Percentiles rank a stretch among this genome's conserved stretches.
These are phyloP conservation scores for Balamuthia mandrillaris DNA, from an alignment of 208 protist species.

Conservation along the genomic window DNA sequence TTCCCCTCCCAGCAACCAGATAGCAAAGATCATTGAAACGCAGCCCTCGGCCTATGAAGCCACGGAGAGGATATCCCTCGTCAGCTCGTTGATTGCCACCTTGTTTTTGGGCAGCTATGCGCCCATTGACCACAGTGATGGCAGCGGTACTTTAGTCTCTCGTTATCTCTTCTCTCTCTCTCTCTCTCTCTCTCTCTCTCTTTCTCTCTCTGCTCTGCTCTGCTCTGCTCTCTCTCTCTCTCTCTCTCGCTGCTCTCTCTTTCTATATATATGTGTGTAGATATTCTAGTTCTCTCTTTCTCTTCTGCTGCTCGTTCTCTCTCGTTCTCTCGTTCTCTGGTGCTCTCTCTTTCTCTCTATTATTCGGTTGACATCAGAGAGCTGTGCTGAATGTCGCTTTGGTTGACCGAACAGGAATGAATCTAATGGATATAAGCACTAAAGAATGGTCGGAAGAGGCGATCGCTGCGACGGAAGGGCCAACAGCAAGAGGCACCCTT, in stretches of 20 bases:
- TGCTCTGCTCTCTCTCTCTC: neutral
- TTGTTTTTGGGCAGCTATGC: slow-evolving; percentile 57
- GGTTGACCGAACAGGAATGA: slow-evolving; percentile 53
- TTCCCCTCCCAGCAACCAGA: slow-evolving; percentile 46
- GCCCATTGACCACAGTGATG: slow-evolving; percentile 62
- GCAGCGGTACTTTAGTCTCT: neutral
- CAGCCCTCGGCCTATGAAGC: slow-evolving; percentile 1
- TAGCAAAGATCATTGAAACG: slow-evolving; percentile 37
- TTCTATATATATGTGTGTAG: too few relatives aligned
- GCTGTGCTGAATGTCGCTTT: too few relatives aligned
- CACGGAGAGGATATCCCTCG: slow-evolving; percentile 58
- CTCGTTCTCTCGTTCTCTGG: too few relatives aligned
- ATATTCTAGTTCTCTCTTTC: too few relatives aligned
- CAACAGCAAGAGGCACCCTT: neutral
- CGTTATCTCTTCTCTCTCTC: neutral
- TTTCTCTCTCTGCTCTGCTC: neutral
- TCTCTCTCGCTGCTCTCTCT: too few relatives aligned
- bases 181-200: neutral
- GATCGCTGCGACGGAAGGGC: neutral
- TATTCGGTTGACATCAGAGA: too few relatives aligned
- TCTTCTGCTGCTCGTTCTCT: too few relatives aligned
- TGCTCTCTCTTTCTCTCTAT: too few relatives aligned
- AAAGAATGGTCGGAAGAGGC: slow-evolving; percentile 35
- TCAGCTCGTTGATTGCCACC: slow-evolving; percentile 62
- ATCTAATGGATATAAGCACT: slow-evolving; percentile 60